phyloP scores from a whole-genome alignment of 1,284 basidiomycete genomes.

The Schizophyllum amplum region DNA sequence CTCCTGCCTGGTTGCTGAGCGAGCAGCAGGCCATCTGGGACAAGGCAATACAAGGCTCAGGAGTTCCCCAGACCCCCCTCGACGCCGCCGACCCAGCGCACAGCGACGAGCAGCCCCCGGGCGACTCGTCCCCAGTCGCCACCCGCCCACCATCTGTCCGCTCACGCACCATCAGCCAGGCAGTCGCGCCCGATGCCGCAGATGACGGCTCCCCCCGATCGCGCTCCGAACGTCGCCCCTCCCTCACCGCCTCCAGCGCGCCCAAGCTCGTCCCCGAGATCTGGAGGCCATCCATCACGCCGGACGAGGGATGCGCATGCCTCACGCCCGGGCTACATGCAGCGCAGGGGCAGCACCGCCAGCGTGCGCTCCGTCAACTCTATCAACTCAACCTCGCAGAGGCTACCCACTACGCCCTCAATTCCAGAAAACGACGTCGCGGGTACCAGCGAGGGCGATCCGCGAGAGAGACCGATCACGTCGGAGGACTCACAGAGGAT shows the following conservation, averaged over 20 bases:
- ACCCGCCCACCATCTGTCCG: neutral
- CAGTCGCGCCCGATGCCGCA: neutral
- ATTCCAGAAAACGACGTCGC: neutral
- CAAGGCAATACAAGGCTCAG: neutral
- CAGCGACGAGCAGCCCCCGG: neutral
- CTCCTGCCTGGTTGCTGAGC: neutral
- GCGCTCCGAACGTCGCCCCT: neutral
- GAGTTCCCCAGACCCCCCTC: neutral
- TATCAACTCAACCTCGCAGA: neutral
- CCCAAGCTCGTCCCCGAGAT: neutral
- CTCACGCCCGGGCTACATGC: too few species aligned
- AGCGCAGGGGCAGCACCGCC: neutral
- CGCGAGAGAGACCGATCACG: neutral
- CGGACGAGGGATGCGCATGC: neutral
- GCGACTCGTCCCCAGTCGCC: neutral
- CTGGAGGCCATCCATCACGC: neutral
- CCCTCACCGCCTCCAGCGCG: neutral
- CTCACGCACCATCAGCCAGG: neutral
- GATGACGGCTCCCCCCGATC: neutral
- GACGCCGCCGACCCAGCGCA: neutral
- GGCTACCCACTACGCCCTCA: neutral
- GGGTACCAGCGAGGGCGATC: neutral
- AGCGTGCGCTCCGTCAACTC: neutral
- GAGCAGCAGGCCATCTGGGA: neutral
- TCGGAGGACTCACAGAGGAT: neutral